Base-by-base conservation (phyloP, 169 alveolate genomes). In the Cryptosporidium tyzzeri region DNA sequence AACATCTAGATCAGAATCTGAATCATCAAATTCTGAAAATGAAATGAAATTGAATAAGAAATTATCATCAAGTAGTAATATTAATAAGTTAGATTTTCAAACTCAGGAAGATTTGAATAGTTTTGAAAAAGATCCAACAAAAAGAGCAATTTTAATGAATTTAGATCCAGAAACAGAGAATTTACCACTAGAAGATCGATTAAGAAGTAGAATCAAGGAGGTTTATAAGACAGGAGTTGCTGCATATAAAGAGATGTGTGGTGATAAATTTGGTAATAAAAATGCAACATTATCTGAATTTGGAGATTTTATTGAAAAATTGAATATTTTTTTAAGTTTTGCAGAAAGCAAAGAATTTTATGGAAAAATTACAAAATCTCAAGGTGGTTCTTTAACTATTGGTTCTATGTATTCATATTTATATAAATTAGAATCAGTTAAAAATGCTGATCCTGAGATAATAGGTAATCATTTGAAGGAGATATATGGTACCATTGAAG, bases 301-400 rank as follows among this genome's bases (percentile, higher is more conserved):
- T 53, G 86, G 86, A 35, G 70, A 73, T 58, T 73, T 73, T 58
- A 73, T 73, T 14, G 86, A 73, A 58, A 59, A 44, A 18, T 73
- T 73, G 26, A 73, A 73, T 58, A 73, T 73, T n/a, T 73, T 53
- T 68, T 39, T 73, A 58, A 33, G 71, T 53, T 73, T 73, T 21
- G n/a, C 71, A 4, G 86, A 73, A 55, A 73, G 61, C 35, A 73
- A 73, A 23, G 59, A 35, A 29, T 73, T 73, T 59, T 73, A 73
- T 39, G 65, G 45, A 6, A 26, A 33, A 58, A 18, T 73, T 16
- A 68, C 70, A 59, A 53, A 73, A 14, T 16, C 50, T 21, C 71
- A 73, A 12, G 65, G 65, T 55, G 65, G 65, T 35, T 41, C 45
- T 53, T 33, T 73, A 55, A 73, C 71, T 21, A 26, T 73, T 23